These are phyloP conservation scores for Galerina marginata DNA, from an alignment of 768 basidiomycete genomes.

Conservation along the genomic window DNA sequence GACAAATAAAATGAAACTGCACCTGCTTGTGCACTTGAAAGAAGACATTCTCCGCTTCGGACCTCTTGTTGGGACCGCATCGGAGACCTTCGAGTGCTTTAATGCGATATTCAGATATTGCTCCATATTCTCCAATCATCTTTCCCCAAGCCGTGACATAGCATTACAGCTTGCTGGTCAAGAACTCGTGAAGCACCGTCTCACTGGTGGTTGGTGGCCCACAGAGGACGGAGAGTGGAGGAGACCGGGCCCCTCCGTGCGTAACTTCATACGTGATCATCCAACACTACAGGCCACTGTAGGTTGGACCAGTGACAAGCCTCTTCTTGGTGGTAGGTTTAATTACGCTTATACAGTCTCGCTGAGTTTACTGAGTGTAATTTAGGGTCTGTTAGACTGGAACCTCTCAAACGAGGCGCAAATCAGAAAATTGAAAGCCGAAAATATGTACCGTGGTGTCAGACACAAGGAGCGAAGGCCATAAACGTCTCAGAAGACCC, in stretches of 20 bases:
- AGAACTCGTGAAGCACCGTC: slow-evolving; percentile 35
- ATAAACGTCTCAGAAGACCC: slow-evolving; percentile 12
- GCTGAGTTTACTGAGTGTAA: background rate
- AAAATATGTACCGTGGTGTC: slow-evolving; percentile 13
- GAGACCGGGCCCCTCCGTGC: background rate
- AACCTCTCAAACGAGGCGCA: slow-evolving; percentile 32
- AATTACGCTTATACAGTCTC: too few relatives aligned
- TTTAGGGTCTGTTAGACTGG: slow-evolving; percentile 13
- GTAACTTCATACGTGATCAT: background rate
- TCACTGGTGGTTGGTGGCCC: slow-evolving; percentile 39
- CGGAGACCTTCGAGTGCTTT: slow-evolving; percentile 44
- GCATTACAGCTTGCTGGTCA: slow-evolving; percentile 35
- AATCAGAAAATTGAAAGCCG: slow-evolving; percentile 18
- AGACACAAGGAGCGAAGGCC: slow-evolving; percentile 17
- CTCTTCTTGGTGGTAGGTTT: too few relatives aligned
- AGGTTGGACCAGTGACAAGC: background rate
- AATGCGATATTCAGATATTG: slow-evolving; percentile 48
- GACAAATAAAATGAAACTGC: slow-evolving; percentile 39
- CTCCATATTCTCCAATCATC: slow-evolving; percentile 47
- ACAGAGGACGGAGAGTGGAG: background rate
- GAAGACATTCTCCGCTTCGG: slow-evolving; percentile 42
- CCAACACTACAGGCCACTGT: background rate
- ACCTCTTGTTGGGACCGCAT: slow-evolving; percentile 37
- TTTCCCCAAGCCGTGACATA: slow-evolving; percentile 48
- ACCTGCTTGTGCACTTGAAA: slow-evolving; percentile 38